Base-by-base conservation (phyloP, 192 early-diverging fungal genomes). In the Cetraspora pellucida region DNA sequence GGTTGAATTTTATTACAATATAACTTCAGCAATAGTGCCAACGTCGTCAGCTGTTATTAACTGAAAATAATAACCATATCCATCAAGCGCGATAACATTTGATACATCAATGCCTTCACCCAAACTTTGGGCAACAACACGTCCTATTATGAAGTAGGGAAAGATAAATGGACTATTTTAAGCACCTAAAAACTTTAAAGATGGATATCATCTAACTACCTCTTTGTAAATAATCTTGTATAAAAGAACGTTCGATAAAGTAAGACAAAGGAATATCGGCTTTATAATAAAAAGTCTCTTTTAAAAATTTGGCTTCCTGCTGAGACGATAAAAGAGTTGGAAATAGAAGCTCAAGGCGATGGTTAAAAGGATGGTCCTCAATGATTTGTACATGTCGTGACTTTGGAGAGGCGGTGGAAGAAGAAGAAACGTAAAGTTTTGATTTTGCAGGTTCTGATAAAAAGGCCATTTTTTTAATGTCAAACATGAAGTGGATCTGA, bases 291-390 rank as follows among this genome's bases (percentile, higher is more conserved):
- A 77, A 60, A 30, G 61, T 6, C 19, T 77, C 50, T n/a, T 25
- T 28, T 7, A 9, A 17, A 28, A 50, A 43, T 13, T 10, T 54
- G 6, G 27, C 11, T 10, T 50, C 25, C 27, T 76, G 21, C 58
- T 66, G 17, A 28, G 75, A 43, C n/a, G 19, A n/a, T 17, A 69
- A 31, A 68, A 65, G 17, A 9, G 72, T 60, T 5, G 75, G 75
- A 27, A 69, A 55, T 14, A 77, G 54, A 45, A 69, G 8, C 17
- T 57, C 49, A 67, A 83, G 75, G 19, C 46, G 68, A 25, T 84
- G 80, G 58, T 84, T 84, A 45, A 81, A 81, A 17, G 82, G 82
- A 60, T 84, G 82, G n/a, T 77, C 52, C 6, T 54, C 28, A 43
- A 84, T 81, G 46, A 59, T 60, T 13, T 66, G 47, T 6, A 45